phyloP scores from a whole-genome alignment of 768 basidiomycete species.

The Crassisporium funariophilum region DNA sequence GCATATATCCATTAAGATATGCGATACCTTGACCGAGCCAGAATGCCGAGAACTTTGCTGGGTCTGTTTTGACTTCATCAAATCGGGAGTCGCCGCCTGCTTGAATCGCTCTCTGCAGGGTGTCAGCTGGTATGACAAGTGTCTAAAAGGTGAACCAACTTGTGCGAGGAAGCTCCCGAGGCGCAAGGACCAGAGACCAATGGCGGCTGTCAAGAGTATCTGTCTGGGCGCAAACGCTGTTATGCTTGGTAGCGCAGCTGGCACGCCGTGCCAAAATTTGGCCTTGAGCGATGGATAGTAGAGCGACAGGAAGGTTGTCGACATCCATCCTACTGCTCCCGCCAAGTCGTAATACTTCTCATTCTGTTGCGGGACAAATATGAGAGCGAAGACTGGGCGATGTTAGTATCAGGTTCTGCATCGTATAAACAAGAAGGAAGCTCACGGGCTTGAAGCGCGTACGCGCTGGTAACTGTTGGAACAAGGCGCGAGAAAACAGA shows the following conservation, averaged over 20 bases:
- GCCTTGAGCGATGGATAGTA: slow-evolving; percentile 62
- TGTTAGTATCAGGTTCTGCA: neutral
- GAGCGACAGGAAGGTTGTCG: slow-evolving; percentile 59
- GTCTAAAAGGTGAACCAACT: slow-evolving; percentile 33
- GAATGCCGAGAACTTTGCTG: slow-evolving; percentile 48
- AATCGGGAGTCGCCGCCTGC: slow-evolving; percentile 68
- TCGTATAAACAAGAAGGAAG: slow-evolving; percentile 2
- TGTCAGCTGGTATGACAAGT: neutral
- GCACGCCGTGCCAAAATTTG: slow-evolving; percentile 43
- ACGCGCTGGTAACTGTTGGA: slow-evolving; percentile 50
- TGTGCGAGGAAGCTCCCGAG: slow-evolving; percentile 61
- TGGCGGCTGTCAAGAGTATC: slow-evolving; percentile 55
- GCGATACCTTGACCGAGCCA: slow-evolving; percentile 63
- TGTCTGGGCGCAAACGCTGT: slow-evolving; percentile 61
- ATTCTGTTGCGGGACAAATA: slow-evolving; percentile 66
- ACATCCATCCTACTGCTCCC: slow-evolving; percentile 67
- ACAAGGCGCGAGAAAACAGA: slow-evolving; percentile 55
- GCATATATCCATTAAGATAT: neutral
- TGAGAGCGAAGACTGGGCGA: slow-evolving; percentile 49
- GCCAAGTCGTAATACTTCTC: slow-evolving; percentile 71
- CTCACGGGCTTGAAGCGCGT: slow-evolving; percentile 51
- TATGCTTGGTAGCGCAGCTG: slow-evolving; percentile 42
- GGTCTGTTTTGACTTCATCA: slow-evolving; percentile 49
- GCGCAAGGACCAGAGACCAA: slow-evolving; percentile 62
- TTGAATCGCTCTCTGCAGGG: slow-evolving; percentile 41